A percentile compares a stretch with the other conserved stretches of the same genome.
Conservation (phyloP, 768 basidiomycete genomes). For the Xerocomus spinulosus region DNA sequence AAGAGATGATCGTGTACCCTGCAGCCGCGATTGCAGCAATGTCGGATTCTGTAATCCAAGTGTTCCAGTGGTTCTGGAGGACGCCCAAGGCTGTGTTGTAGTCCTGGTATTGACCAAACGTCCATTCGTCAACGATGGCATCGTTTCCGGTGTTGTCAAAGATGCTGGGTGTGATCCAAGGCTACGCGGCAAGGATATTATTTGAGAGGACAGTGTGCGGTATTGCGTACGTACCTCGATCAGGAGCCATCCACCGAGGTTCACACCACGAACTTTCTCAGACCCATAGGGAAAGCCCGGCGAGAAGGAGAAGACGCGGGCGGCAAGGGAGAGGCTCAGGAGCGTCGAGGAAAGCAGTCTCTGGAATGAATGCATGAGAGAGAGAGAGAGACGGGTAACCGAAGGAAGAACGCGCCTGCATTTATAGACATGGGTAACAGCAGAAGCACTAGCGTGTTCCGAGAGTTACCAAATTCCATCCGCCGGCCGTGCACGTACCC, state of each 20-base stretch:
- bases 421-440: constrained; percentile 18
- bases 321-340: constrained; percentile 27
- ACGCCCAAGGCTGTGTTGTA: constrained; percentile 42
- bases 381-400: constrained; percentile 44
- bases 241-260: constrained; percentile 67
- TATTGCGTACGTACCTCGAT: constrained; percentile 38
- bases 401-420: neutral
- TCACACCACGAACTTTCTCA: constrained; percentile 76
- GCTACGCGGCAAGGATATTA: constrained; percentile 49
- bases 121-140: constrained; percentile 72
- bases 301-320: constrained; percentile 31
- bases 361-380: constrained; percentile 35
- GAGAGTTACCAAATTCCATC: neutral
- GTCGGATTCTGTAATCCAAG: constrained; percentile 81
- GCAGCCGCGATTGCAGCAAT: constrained; percentile 71
- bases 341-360: constrained; percentile 16
- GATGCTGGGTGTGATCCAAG: constrained; percentile 76
- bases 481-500: neutral
- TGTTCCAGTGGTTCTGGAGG: constrained; percentile 70
- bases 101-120: constrained; percentile 64
- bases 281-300: constrained; percentile 71
- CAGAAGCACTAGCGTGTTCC: constrained; percentile 7
- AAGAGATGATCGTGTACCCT: constrained; percentile 41
- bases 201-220: neutral
- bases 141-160: constrained; percentile 53